A percentile compares a stretch with the other conserved stretches of the same genome.
These are phyloP conservation scores for Suhomyces chickasaworum DNA, from an alignment of 1,139 yeast species.

Conservation along the genomic window DNA sequence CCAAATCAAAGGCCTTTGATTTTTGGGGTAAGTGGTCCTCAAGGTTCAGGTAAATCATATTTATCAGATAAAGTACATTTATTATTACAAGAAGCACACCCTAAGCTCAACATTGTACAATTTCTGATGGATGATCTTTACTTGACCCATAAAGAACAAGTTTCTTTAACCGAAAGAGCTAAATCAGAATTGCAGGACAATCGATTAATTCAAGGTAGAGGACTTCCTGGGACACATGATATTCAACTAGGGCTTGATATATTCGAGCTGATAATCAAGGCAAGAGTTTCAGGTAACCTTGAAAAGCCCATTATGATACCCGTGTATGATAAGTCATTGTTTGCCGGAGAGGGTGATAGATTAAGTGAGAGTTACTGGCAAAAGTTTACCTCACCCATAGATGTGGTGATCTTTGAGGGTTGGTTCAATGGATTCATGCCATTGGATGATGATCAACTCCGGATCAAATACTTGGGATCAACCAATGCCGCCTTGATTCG, in stretches of 20 bases:
- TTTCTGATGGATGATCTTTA: conserved; percentile 89
- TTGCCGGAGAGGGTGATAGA: conserved; percentile 80
- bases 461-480: conserved; percentile 25
- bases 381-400: conserved; percentile 41
- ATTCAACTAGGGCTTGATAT: conserved; percentile 38
- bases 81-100: conserved; percentile 37
- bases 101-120: conserved; percentile 49
- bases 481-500: conserved; percentile 25
- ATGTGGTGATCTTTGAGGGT: conserved; percentile 82
- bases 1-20: conserved; percentile 46
- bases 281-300: conserved; percentile 7
- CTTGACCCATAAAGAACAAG: conserved; percentile 63
- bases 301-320: conserved; percentile 52
- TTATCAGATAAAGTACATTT: conserved; percentile 50
- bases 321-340: conserved; percentile 74
- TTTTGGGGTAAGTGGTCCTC: conserved; percentile 83
- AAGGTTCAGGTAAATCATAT: conserved; percentile 89
- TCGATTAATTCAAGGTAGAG: conserved; percentile 70
- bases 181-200: conserved; percentile 37
- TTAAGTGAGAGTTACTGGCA: conserved; percentile 40
- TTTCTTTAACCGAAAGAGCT: conserved; percentile 38
- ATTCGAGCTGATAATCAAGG: conserved; percentile 20
- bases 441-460: conserved; percentile 25
- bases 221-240: conserved; percentile 95
- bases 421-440: conserved; percentile 88